phyloP scores from a whole-genome alignment of 1,284 basidiomycete species.

The Pyrrhoderma lamaoense region DNA sequence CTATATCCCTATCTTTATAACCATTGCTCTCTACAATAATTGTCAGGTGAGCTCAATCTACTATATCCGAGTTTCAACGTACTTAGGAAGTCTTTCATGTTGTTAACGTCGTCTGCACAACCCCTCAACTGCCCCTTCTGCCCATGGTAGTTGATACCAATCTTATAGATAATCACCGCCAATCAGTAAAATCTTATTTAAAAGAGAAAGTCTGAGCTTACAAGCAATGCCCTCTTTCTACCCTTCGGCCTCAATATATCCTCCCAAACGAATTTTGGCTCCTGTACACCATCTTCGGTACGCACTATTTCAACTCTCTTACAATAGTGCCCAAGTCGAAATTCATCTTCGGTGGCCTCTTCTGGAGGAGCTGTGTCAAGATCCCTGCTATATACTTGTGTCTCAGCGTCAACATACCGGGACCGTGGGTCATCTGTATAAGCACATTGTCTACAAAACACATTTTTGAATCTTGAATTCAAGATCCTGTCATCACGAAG shows the following conservation, averaged over 20 bases:
- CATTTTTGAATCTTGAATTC: background rate
- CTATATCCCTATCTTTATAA: constrained; percentile 77
- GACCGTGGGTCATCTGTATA: background rate
- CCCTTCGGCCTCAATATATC: background rate
- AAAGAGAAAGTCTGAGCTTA: constrained; percentile 30
- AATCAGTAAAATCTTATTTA: too few species aligned
- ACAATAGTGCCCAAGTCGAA: background rate
- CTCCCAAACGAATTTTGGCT: background rate
- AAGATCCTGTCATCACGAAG: background rate
- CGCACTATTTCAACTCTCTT: background rate
- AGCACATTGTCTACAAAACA: background rate
- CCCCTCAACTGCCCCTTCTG: constrained; percentile 59
- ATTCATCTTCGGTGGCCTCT: background rate
- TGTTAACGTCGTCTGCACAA: background rate
- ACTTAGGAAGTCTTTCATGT: constrained; percentile 57
- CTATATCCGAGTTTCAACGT: constrained; percentile 21
- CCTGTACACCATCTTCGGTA: background rate
- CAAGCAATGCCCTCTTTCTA: constrained; percentile 73
- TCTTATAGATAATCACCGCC: too few species aligned
- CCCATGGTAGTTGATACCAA: constrained; percentile 80
- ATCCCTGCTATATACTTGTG: background rate
- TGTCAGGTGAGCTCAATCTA: background rate
- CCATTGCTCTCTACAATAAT: constrained; percentile 47
- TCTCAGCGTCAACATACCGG: background rate
- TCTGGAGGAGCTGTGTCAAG: background rate